Conservation (phyloP, 73 alveolate genomes). For the Symbiodinium pilosum region DNA sequence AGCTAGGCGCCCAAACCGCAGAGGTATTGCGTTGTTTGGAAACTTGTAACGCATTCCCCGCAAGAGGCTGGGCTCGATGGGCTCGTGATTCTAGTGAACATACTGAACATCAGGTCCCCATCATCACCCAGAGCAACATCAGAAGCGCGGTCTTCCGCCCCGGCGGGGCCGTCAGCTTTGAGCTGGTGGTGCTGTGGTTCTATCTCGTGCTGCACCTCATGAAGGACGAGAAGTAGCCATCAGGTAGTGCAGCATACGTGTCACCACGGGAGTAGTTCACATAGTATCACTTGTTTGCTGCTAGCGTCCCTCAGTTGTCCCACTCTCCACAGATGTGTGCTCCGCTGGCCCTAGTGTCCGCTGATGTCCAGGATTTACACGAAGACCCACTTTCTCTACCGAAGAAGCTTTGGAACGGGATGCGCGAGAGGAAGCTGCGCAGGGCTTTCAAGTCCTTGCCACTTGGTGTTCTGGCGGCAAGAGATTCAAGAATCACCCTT, state of each 20-base stretch:
- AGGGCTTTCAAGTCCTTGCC: constrained; percentile 65
- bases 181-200: constrained; percentile 71
- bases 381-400: constrained; percentile 28
- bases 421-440: constrained; percentile 58
- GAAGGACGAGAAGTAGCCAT: background rate
- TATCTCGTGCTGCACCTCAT: constrained; percentile 64
- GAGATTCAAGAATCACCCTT: background rate
- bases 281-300: no score
- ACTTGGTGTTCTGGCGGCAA: background rate
- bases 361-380: constrained; percentile 17
- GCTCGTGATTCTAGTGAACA: background rate
- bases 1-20: no score
- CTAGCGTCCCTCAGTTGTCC: no score
- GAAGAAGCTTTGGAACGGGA: constrained; percentile 44
- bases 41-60: background rate
- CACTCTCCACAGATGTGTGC: no score
- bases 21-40: no score
- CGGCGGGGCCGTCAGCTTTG: constrained; percentile 74
- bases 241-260: no score
- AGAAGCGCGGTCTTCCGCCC: constrained; percentile 89
- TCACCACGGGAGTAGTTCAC: no score
- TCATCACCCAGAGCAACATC: constrained; percentile 79
- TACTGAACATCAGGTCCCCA: constrained; percentile 17
- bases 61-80: no score
- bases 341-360: no score